Base-by-base conservation (phyloP, 1,139 yeast species). In the Kodamaea plutei region DNA sequence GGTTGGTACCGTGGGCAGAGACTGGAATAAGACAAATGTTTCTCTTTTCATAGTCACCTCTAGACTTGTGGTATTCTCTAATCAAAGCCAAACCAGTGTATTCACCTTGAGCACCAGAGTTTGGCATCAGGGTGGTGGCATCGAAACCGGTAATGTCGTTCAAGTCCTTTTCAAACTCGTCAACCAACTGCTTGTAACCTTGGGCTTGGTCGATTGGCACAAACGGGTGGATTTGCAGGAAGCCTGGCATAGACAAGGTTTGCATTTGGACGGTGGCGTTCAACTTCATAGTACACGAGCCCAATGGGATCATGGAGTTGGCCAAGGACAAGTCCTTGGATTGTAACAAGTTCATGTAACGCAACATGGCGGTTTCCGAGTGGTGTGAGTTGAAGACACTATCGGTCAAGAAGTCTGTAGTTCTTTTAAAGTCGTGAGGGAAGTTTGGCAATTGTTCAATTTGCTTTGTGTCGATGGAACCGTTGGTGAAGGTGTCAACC, bases 71-170 rank as follows among this genome's bases (percentile, higher is more conserved):
- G 57, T 85, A 91, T 30, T 84, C 76, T 48, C 80, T 75, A 47
- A 91, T 91, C 34, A 88, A 87, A 36, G 95, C 76, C 43, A 91
- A 71, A 22, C 98, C 98, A 16, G 97, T 79, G 62, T 84, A 91
- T 62, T 91, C 98, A 58, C 98, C 98, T 61, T 89, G 96, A 25
- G 98, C 98, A 45, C 98, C 98, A 28, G 96, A 85, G 58, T 91
- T 91, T 43, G 98, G 98, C 79, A 88, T 94, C 37, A 85, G 67
- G 5, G 96, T 84, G 15, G 95, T 83, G 26, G 88, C 93, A 42
- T 80, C 85, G 50, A 91, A 87, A 0, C 97, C 97, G n/a, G 98
- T 91, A 42, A 91, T 89, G 43, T 84, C 88, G 37, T 91, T 87
- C 45, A 91, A 69, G 57, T 91, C 97, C 33, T 69, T 66, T 57